These are phyloP conservation scores for Oryza officinalis DNA, from an alignment of 176 grass and related monocot genomes.

Conservation along the genomic window DNA sequence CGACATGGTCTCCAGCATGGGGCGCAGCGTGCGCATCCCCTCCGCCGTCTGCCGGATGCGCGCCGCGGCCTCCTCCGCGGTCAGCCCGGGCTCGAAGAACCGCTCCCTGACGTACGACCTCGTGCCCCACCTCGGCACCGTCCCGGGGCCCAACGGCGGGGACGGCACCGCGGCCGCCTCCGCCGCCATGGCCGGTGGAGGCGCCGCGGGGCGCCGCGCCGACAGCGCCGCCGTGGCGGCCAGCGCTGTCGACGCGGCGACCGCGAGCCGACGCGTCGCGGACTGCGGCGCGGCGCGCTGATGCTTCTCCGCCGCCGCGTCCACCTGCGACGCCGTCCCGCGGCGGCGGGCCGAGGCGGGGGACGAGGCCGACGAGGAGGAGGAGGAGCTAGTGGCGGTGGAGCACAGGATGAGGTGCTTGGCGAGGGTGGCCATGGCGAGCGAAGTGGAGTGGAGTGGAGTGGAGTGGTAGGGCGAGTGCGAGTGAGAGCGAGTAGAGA, in stretches of 20 bases:
- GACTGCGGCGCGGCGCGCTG: background rate
- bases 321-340: background rate
- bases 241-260: constrained; percentile 44
- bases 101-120: constrained; percentile 73
- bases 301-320: background rate
- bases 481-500: constrained; percentile 19
- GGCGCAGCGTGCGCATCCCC: constrained; percentile 72
- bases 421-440: constrained; percentile 67
- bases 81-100: constrained; percentile 71
- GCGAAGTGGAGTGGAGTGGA: constrained; percentile 5
- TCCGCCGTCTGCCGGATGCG: constrained; percentile 91
- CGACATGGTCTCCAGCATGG: constrained; percentile 95
- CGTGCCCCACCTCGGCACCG: constrained; percentile 76
- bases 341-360: background rate
- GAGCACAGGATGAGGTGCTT: constrained; percentile 82
- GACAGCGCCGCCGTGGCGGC: constrained; percentile 43
- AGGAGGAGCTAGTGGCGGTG: constrained; percentile 24
- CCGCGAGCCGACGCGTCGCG: constrained; percentile 37
- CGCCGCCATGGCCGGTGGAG: constrained; percentile 41
- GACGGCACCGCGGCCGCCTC: constrained; percentile 35
- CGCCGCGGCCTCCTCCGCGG: constrained; percentile 71
- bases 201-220: constrained; percentile 34
- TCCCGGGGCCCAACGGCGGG: constrained; percentile 17
- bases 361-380: background rate
- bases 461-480: background rate